phyloP scores from a whole-genome alignment of 768 basidiomycete genomes.

The Suillus tomentosus region DNA sequence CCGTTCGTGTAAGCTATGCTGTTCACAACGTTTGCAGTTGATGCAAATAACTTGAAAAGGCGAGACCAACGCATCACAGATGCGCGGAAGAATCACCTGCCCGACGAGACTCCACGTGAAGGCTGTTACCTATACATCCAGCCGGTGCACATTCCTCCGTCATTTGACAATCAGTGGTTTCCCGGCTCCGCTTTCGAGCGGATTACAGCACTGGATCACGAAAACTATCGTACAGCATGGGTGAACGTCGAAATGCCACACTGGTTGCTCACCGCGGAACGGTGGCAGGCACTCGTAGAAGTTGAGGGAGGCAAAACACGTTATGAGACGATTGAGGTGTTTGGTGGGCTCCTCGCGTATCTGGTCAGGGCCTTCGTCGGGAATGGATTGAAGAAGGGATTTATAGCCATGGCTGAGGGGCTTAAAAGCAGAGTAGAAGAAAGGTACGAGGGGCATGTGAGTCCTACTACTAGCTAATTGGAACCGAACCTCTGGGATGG shows the following conservation, averaged over 20 bases:
- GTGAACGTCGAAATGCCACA: constrained; percentile 38
- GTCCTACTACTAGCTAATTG: too few species aligned
- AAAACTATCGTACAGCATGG: constrained; percentile 63
- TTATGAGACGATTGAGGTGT: constrained; percentile 68
- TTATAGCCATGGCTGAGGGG: constrained; percentile 56
- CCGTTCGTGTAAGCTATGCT: constrained; percentile 55
- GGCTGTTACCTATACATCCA: constrained; percentile 51
- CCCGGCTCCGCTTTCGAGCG: constrained; percentile 43
- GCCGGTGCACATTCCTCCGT: constrained; percentile 63
- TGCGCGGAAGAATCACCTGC: constrained; percentile 40
- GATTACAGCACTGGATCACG: constrained; percentile 54
- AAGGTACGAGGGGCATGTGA: neutral
- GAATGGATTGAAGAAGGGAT: constrained; percentile 44
- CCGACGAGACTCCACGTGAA: constrained; percentile 46
- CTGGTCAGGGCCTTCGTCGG: constrained; percentile 48
- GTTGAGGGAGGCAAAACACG: constrained; percentile 53
- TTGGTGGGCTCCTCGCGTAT: constrained; percentile 57
- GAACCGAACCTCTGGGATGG: neutral
- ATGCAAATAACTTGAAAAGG: constrained; percentile 30
- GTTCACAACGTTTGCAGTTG: constrained; percentile 2
- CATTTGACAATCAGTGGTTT: constrained; percentile 41
- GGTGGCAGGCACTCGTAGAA: constrained; percentile 62
- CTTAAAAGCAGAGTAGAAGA: constrained; percentile 56
- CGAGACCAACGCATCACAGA: constrained; percentile 52
- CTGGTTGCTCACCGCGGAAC: constrained; percentile 53